Evolutionary conservation across 2,329 filamentous ascomycete genomes (phyloP), one percentile per base, ranked within the genome.

Genomic region (Fusarium sp.): DNA sequence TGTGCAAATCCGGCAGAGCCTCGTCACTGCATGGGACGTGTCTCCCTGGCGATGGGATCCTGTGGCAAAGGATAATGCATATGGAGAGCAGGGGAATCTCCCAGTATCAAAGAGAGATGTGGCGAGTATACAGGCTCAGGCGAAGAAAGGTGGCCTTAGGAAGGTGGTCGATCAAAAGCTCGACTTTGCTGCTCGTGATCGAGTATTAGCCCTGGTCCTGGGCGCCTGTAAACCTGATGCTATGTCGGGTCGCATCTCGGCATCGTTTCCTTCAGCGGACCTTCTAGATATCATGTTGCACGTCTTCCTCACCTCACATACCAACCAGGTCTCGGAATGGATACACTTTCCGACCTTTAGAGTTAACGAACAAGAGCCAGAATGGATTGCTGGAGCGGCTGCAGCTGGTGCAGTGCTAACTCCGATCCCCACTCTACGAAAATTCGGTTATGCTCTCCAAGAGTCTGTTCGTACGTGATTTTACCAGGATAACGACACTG

Each of bases 171-270:
- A 74, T 3, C 80, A 83, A 38, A 80, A 75, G 40, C 65, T 85
- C 15, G 78, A 81, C 26, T 71, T 76, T 24, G 75, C 80, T 6
- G 80, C 78, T 19, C 82, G 87, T 4, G 89, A 92, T 72, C 82
- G 81, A 42, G 81, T 91, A 2, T 77, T 92, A 52, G 87, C 84
- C 10, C 81, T 91, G 55, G 83, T 91, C 2, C 76, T 91, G 32
- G 80, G 81, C 45, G 86, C 83, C 5, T 88, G 84, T 65, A 83
- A 82, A 42, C 78, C 78, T 35, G 78, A 78, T 61, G 75, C 76
- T 67, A 83, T 74, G 75, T 82, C 74, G 74, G 81, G 71, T 57
- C 82, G 78, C 45, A 83, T 86, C 19, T 85, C 82, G 15, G 83
- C 80, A 1, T 87, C 87, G 0, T 90, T 90, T 61, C 86, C 87